Base-by-base conservation (phyloP, 169 alveolate genomes). In the Hepatocystis sp. region DNA sequence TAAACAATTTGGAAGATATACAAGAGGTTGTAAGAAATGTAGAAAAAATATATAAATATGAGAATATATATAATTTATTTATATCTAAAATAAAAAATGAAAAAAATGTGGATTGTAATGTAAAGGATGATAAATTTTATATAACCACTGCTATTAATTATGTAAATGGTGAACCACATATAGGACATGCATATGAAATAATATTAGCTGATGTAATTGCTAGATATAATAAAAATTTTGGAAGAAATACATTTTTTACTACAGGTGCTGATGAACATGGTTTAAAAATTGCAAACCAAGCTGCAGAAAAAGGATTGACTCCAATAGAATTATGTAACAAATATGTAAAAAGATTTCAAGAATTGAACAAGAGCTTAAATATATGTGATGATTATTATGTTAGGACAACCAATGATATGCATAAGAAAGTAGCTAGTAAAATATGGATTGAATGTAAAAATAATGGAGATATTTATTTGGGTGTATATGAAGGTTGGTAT, bases 211-310 rank as follows among this genome's bases (percentile, higher is more conserved):
- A 94, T 51, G 91, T 90, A 3, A 25, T 91, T 1, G 88, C 91
- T 8, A 90, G 98, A 66, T 95, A 76, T 52, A 94, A 95, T 55
- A 91, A 91, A 40, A 60, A 91, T 39, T 76, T 81, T 42, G 98
- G 98, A 27, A 81, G 92, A 71, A 84, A 91, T 19, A 93, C 95
- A 0, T 90, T 90, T 51, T 95, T 96, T 55, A 66, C 93, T 56
- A 93, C 98, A 3, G 99, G 99, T 19, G 94, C 98, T 0, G 99
- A 97, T 85, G 99, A 97, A 63, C 99, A 97, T 63, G 99, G 99
- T 5, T 90, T 93, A 67, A 97, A 97, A 91, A 96, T 96, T 36
- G 97, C 97, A 0, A 93, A 93, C 27, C 93, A 95, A 32, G 99
- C 99, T 2, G 93, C 84, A 53, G 84, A 76, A n/a, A 67, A 88